phyloP scores from a whole-genome alignment of 768 basidiomycete genomes.

The Solioccasus polychromus region DNA sequence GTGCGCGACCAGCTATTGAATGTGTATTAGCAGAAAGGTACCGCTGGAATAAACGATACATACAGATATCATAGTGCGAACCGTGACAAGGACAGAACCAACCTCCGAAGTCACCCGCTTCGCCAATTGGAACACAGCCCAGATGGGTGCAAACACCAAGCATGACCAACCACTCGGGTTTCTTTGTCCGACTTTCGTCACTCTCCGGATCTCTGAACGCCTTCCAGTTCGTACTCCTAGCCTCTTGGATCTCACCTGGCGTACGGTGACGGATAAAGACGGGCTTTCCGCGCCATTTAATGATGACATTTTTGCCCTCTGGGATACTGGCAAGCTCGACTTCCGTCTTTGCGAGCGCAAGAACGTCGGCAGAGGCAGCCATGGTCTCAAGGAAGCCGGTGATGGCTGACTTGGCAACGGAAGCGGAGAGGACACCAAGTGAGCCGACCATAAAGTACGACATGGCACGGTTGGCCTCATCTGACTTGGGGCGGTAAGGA shows the following conservation, averaged over 20 bases:
- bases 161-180: conserved; percentile 96
- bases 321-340: conserved; percentile 87
- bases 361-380: conserved; percentile 96
- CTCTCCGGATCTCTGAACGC: conserved; percentile 85
- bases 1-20: conserved; percentile 79
- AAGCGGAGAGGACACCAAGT: conserved; percentile 90
- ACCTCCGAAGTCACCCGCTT: conserved; percentile 95
- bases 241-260: conserved; percentile 86
- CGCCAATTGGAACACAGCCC: conserved; percentile 98
- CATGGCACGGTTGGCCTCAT: conserved; percentile 66
- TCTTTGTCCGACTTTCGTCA: conserved; percentile 86
- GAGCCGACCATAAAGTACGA: conserved; percentile 91
- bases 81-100: conserved; percentile 99
- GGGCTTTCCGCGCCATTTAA: conserved; percentile 99
- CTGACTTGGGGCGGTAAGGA: conserved; percentile 70
- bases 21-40: conserved; percentile 12
- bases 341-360: conserved; percentile 97
- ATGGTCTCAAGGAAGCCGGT: conserved; percentile 94
- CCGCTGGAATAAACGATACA: conserved; percentile 25
- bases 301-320: conserved; percentile 95
- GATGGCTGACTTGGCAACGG: conserved; percentile 90
- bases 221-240: conserved; percentile 82
- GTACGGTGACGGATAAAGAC: conserved; percentile 99
- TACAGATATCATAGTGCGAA: conserved; percentile 96
- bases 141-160: conserved; percentile 94